Conservation (phyloP, 495 filamentous ascomycete genomes). For the Tuber calosporum region DNA sequence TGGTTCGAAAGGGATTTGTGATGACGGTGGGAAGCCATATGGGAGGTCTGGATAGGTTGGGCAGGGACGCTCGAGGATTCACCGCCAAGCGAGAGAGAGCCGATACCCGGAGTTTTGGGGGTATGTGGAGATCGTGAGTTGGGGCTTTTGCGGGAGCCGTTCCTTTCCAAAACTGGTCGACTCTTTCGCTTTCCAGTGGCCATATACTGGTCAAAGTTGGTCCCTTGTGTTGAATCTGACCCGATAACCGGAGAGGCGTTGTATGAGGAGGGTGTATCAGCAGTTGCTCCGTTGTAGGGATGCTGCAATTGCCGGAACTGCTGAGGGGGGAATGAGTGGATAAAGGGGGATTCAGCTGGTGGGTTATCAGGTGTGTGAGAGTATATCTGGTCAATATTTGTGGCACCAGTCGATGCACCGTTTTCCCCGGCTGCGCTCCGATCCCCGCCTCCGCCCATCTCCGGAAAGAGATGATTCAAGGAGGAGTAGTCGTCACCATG, state of each 20-base stretch:
- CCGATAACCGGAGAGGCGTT: constrained; percentile 38
- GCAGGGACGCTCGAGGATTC: constrained; percentile 59
- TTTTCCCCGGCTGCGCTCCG: constrained; percentile 29
- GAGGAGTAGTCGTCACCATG: constrained; percentile 21
- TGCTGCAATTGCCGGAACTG: constrained; percentile 49
- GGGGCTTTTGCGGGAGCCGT: constrained; percentile 38
- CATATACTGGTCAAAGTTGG: constrained; percentile 38
- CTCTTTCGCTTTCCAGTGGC: constrained; percentile 35
- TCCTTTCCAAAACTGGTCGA: constrained; percentile 34
- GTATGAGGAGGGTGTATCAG: constrained; percentile 41
- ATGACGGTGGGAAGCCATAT: constrained; percentile 52
- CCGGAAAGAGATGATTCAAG: constrained; percentile 29
- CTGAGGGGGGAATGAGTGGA: constrained; percentile 43
- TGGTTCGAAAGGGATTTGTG: constrained; percentile 61
- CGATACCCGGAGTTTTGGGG: constrained; percentile 49
- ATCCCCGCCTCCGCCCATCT: constrained; percentile 27
- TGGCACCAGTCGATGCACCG: constrained; percentile 27
- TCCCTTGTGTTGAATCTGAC: constrained; percentile 40
- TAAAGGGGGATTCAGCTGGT: constrained; percentile 59
- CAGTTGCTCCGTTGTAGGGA: constrained; percentile 35
- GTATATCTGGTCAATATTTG: constrained; percentile 50
- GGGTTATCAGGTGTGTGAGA: constrained; percentile 65
- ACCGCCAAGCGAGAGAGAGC: constrained; percentile 54
- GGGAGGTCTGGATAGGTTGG: constrained; percentile 55
- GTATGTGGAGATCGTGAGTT: constrained; percentile 40